Conservation (phyloP, 2,329 filamentous ascomycete species). For the Neofusicoccum ribis region DNA sequence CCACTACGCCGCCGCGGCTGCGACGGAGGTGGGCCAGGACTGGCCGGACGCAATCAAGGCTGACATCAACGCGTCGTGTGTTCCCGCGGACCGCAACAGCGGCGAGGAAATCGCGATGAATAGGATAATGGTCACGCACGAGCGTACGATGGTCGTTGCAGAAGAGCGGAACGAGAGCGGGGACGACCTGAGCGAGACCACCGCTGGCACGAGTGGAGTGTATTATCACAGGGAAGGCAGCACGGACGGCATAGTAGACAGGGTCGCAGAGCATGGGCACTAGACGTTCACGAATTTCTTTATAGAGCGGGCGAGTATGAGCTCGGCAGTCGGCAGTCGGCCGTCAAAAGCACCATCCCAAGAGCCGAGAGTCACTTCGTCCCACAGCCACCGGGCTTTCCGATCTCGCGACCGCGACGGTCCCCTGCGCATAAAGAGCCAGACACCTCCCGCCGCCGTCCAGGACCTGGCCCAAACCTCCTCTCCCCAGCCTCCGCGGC, state of each 20-base stretch:
- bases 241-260: background rate
- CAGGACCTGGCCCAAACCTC: no score
- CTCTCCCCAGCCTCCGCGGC: no score
- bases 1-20: background rate
- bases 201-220: background rate
- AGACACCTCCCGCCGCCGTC: no score
- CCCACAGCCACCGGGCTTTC: no score
- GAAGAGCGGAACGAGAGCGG: background rate
- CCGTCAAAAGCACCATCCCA: no score
- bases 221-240: background rate
- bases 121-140: constrained; percentile 10
- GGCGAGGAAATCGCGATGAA: background rate
- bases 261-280: background rate
- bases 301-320: no score
- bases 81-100: background rate
- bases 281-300: background rate
- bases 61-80: constrained; percentile 1
- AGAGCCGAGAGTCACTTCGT: no score
- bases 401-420: no score
- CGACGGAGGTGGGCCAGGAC: background rate
- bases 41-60: constrained; percentile 1
- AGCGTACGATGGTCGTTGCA: background rate
- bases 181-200: background rate
- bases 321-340: no score
- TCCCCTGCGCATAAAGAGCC: no score